Evolutionary conservation across 352 stramenopile genomes (phyloP).

Genomic region (Blastocystis hominis): DNA sequence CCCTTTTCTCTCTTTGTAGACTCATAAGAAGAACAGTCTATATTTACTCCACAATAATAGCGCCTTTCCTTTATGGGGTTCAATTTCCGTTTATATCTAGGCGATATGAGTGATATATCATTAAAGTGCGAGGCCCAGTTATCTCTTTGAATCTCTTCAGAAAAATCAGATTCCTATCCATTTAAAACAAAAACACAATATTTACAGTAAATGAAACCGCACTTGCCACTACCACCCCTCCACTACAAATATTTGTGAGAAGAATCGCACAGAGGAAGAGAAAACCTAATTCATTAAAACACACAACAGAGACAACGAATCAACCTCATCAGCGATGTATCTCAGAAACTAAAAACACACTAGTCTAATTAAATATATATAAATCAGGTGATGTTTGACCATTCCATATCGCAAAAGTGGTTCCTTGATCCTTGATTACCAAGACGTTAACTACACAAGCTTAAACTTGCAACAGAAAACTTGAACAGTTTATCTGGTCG

Average conservation of each 20-base stretch:
- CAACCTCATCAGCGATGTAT: not conserved
- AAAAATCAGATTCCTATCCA: conserved; percentile 34
- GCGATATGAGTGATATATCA: conserved; percentile 16
- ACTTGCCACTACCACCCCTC: not conserved
- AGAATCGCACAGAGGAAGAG: conserved; percentile 18
- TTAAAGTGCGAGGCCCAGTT: not conserved
- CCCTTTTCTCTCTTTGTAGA: not conserved
- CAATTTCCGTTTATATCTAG: conserved; percentile 7
- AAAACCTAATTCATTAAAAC: not conserved
- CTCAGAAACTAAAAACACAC: not conserved
- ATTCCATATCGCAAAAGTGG: not conserved
- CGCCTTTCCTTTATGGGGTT: conserved; percentile 26
- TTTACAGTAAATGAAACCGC: conserved; percentile 49
- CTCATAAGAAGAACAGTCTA: conserved; percentile 19
- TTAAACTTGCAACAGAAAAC: too few species aligned
- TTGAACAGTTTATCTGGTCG: too few species aligned
- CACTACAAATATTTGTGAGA: not conserved
- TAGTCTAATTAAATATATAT: not conserved
- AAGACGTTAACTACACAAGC: not conserved
- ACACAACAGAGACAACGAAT: not conserved
- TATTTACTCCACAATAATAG: conserved; percentile 52
- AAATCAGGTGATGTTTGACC: not conserved
- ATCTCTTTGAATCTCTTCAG: not conserved
- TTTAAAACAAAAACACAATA: not conserved
- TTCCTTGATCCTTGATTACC: not conserved